Evolutionary conservation across 768 basidiomycete species (phyloP), one percentile per base, ranked within the genome.

Genomic region (Serendipita sp.): DNA sequence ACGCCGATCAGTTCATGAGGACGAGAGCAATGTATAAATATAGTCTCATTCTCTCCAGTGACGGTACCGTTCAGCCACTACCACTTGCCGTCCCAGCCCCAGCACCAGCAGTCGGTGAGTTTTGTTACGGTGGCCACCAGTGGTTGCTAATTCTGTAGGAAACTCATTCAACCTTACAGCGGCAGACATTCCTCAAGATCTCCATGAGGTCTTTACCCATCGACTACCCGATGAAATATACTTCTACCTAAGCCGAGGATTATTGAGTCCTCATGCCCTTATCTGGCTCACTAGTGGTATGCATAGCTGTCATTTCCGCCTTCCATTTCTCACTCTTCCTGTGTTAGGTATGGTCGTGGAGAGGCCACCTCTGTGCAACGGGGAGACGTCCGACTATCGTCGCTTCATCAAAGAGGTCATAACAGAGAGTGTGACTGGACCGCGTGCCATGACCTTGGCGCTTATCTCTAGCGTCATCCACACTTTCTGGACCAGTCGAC

Each of bases 151-250:
- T 20, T 48, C n/a, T 20, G 45, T 48, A 48, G 53, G 53, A 11
- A 33, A 33, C 22, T 58, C 31, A 31, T 83, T 67, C 67, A 66
- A 30, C 83, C 86, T 64, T 82, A 90, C 90, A 0, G 82, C 87
- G 0, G 83, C 85, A 28, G 96, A 98, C 69, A 85, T 98, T 63
- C 96, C 96, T 2, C 72, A 74, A 56, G 95, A 98, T 73, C 75
- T 99, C 42, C 89, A 95, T 70, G 92, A 96, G 61, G 88, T 98
- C 65, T 98, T 97, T 75, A 94, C 92, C 9, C 77, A 90, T 72
- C 86, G 92, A 48, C 79, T 99, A 26, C 95, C 95, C 0, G 96
- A 98, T 72, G 93, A 98, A 71, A 80, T 97, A 64, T 98, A 94
- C 75, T 97, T 86, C 73, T 96, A 97, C 72, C 81, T 98, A 66